Percentiles rank a stretch among this genome's conserved stretches.
These are phyloP conservation scores for Stemphylium lycopersici DNA, from an alignment of 2,329 filamentous ascomycete genomes.

Conservation along the genomic window DNA sequence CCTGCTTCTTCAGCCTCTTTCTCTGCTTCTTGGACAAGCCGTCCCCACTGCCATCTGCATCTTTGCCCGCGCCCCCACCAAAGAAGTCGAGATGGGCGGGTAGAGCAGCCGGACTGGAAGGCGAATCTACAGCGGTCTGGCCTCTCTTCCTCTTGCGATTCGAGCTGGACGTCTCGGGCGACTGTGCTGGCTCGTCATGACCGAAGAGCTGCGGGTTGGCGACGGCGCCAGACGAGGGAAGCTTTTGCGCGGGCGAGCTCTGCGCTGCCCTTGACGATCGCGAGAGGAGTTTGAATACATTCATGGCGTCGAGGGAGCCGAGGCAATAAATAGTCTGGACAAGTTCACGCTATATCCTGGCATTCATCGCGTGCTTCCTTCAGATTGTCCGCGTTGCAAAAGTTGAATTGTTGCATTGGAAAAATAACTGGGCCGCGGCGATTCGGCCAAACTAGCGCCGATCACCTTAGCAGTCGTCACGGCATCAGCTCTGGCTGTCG, in stretches of 20 bases:
- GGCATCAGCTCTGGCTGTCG: background rate
- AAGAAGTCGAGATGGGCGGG: constrained; percentile 55
- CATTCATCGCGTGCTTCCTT: constrained; percentile 1
- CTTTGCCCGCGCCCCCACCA: constrained; percentile 27
- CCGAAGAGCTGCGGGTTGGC: constrained; percentile 73
- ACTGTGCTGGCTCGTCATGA: constrained; percentile 49
- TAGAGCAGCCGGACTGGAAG: constrained; percentile 13
- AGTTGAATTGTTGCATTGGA: constrained; percentile 23
- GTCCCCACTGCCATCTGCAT: constrained; percentile 12
- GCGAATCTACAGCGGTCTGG: constrained; percentile 19
- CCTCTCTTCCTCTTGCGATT: constrained; percentile 54
- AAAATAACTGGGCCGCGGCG: constrained; percentile 28
- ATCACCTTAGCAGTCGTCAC: constrained; percentile 12
- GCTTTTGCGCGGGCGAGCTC: constrained; percentile 49
- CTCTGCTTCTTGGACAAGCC: constrained; percentile 22
- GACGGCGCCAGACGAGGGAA: constrained; percentile 69
- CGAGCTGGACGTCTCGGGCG: constrained; percentile 25
- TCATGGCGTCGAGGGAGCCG: constrained; percentile 56
- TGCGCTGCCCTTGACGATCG: constrained; percentile 67
- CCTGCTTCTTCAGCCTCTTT: constrained; percentile 19
- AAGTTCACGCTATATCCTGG: background rate
- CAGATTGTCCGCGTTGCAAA: constrained; percentile 15
- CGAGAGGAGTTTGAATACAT: constrained; percentile 75
- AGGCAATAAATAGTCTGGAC: background rate
- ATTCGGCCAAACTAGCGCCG: constrained; percentile 27